Evolutionary conservation across 1,284 basidiomycete genomes (phyloP).

Genomic region (Leucoagaricus sp.): DNA sequence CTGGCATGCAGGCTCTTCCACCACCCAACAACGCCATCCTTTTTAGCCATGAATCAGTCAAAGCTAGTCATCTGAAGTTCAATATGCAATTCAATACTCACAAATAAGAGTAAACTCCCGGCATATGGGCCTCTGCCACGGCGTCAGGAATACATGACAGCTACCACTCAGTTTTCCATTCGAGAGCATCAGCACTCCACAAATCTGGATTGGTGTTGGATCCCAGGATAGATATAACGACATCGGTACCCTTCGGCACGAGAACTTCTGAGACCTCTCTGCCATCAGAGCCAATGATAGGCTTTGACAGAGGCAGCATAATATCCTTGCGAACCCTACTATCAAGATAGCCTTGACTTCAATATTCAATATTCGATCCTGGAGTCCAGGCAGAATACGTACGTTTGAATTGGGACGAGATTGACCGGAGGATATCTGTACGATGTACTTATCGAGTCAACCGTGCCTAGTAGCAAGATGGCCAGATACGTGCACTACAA

Average conservation of each 20-base stretch:
- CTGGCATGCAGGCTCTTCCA: constrained; percentile 39
- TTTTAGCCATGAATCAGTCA: background rate
- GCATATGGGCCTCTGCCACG: constrained; percentile 28
- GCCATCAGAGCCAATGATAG: constrained; percentile 27
- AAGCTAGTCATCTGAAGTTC: background rate
- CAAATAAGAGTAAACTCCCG: constrained; percentile 38
- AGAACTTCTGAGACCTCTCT: constrained; percentile 23
- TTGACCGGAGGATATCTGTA: constrained; percentile 23
- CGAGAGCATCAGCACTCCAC: constrained; percentile 27
- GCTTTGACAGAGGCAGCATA: constrained; percentile 30
- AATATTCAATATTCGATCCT: background rate
- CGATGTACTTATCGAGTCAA: no score
- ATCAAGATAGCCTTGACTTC: background rate
- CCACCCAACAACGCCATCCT: constrained; percentile 46
- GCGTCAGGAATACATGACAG: constrained; percentile 28
- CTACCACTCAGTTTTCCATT: constrained; percentile 43
- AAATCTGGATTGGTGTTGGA: constrained; percentile 39
- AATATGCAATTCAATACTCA: constrained; percentile 14
- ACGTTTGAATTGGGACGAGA: constrained; percentile 19
- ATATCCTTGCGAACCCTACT: constrained; percentile 25
- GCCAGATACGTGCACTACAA: no score
- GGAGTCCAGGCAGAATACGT: background rate
- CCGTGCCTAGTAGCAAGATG: background rate
- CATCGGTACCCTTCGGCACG: constrained; percentile 34
- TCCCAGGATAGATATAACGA: constrained; percentile 39